Conservation (phyloP, 2,329 filamentous ascomycete genomes). For the Alternaria gansuensis region DNA sequence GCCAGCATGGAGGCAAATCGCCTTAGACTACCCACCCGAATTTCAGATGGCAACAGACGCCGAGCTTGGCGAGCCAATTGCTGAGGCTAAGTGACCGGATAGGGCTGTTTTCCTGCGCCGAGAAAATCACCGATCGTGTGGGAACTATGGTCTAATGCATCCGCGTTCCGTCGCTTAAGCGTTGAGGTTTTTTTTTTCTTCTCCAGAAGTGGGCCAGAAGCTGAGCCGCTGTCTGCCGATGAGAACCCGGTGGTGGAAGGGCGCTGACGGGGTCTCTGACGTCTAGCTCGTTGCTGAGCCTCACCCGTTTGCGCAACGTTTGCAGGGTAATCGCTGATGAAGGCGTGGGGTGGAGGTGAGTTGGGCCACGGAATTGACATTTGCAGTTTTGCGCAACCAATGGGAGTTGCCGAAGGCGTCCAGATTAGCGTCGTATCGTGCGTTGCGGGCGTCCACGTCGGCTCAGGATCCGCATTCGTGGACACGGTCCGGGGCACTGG, state of each 20-base stretch:
- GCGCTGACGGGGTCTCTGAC: neutral
- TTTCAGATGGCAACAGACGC: constrained; percentile 28
- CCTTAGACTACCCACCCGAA: constrained; percentile 31
- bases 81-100: constrained; percentile 21
- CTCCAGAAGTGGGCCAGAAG: constrained; percentile 26
- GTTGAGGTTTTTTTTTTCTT: constrained; percentile 26
- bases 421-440: constrained; percentile 9
- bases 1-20: constrained; percentile 29
- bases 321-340: constrained; percentile 7
- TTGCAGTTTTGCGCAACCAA: constrained; percentile 19
- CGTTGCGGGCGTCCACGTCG: constrained; percentile 12
- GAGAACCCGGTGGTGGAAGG: constrained; percentile 9
- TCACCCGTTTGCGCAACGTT: neutral
- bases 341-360: constrained; percentile 19
- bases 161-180: constrained; percentile 18
- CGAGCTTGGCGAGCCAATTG: constrained; percentile 32
- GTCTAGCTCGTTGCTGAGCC: constrained; percentile 2
- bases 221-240: constrained; percentile 12
- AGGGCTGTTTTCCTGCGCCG: constrained; percentile 24
- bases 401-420: constrained; percentile 26
- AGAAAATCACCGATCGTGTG: constrained; percentile 29
- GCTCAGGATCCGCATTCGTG: constrained; percentile 17
- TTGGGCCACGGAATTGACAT: neutral
- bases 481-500: constrained; percentile 17
- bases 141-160: constrained; percentile 16